Conservation (phyloP, 805 yeast genomes). For the Starmera caribaea region DNA sequence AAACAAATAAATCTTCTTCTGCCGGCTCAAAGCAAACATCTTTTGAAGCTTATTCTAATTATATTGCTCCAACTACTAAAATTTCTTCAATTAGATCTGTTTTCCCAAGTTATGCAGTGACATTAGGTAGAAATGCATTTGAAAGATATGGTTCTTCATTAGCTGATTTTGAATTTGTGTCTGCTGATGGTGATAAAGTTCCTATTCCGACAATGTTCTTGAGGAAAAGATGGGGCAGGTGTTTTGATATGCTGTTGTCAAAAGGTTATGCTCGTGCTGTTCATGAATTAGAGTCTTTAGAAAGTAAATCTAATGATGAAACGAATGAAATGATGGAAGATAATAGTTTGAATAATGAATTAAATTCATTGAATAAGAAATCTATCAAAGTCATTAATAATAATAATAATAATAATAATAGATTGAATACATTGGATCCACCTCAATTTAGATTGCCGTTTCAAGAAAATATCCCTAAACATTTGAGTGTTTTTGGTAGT, state of each 20-base stretch:
- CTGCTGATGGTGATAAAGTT: conserved; percentile 61
- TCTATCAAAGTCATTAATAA: conserved; percentile 17
- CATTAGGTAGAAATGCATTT: conserved; percentile 66
- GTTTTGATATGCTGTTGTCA: conserved; percentile 51
- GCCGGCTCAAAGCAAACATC: conserved; percentile 8
- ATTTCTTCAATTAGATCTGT: conserved; percentile 59
- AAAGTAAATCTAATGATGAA: conserved; percentile 1
- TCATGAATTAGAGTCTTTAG: conserved; percentile 18
- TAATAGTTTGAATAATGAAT: conserved; percentile 1
- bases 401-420: conserved; percentile 1
- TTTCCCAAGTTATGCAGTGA: conserved; percentile 69
- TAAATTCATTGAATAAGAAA: conserved; percentile 12
- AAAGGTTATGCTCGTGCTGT: conserved; percentile 54
- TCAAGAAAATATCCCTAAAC: conserved; percentile 32
- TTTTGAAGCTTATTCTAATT: conserved; percentile 65
- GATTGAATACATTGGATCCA: conserved; percentile 23
- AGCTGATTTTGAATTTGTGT: conserved; percentile 63
- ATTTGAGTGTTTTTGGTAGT: conserved; percentile 3
- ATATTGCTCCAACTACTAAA: conserved; percentile 63
- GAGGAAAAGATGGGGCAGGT: conserved; percentile 70
- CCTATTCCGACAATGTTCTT: conserved; percentile 52
- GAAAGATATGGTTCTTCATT: conserved; percentile 54
- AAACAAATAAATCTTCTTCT: neutral
- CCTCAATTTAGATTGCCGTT: conserved; percentile 65
- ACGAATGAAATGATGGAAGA: conserved; percentile 1